These are phyloP conservation scores for Colletotrichum liaoningense DNA, from an alignment of 2,329 filamentous ascomycete species.

Conservation along the genomic window DNA sequence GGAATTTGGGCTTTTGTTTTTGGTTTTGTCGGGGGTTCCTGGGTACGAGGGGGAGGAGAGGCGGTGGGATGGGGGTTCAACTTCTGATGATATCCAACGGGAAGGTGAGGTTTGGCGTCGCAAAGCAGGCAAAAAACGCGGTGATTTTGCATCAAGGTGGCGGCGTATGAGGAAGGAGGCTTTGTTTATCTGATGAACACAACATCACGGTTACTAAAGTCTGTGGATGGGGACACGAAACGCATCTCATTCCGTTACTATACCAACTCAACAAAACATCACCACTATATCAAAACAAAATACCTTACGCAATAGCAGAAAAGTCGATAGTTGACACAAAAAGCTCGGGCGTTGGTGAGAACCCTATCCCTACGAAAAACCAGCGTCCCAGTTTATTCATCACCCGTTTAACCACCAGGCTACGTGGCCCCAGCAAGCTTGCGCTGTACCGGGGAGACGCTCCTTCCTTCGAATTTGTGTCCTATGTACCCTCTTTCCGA, in stretches of 20 bases:
- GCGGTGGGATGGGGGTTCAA: background rate
- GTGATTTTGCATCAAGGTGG: background rate
- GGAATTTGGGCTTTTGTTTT: background rate
- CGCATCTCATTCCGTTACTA: background rate
- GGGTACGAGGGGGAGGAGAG: rapidly evolving
- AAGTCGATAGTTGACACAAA: too few relatives aligned
- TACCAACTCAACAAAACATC: background rate
- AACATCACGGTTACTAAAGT: background rate
- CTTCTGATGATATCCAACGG: background rate
- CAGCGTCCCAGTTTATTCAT: too few relatives aligned
- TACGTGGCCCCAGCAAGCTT: too few relatives aligned
- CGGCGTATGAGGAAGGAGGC: background rate
- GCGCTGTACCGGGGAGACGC: too few relatives aligned
- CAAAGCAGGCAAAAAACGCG: background rate
- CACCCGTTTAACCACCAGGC: too few relatives aligned
- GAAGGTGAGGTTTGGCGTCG: background rate
- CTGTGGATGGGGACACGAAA: background rate
- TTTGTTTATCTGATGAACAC: background rate
- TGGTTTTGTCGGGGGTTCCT: background rate
- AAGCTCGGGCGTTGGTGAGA: too few relatives aligned
- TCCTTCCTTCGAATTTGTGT: too few relatives aligned
- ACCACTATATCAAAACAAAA: background rate
- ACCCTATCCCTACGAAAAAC: too few relatives aligned
- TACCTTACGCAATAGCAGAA: too few relatives aligned
- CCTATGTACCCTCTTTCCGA: too few relatives aligned